Percentiles rank a stretch among this genome's conserved stretches.
Conservation (phyloP, 2,329 filamentous ascomycete species). For the Trichoderma guizhouense region DNA sequence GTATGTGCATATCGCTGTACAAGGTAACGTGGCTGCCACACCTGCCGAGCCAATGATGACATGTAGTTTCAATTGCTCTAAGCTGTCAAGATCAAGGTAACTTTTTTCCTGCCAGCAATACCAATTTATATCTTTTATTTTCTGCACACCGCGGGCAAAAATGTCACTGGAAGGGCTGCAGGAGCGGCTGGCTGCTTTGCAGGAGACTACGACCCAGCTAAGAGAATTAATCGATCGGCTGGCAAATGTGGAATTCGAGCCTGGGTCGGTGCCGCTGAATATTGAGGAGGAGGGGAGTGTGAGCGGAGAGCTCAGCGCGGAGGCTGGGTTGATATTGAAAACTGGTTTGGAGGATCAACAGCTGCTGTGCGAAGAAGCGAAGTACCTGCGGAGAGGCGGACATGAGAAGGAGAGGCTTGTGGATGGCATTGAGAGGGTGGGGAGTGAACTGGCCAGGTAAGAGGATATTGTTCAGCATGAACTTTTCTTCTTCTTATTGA, state of each 20-base stretch:
- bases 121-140: background rate
- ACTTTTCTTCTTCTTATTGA: background rate
- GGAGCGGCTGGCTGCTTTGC: conserved; percentile 56
- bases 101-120: background rate
- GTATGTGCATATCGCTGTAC: conserved; percentile 19
- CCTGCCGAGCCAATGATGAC: conserved; percentile 9
- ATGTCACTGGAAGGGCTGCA: conserved; percentile 61
- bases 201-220: conserved; percentile 59
- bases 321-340: conserved; percentile 76
- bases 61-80: background rate
- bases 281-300: conserved; percentile 49
- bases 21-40: background rate
- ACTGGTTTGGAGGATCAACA: conserved; percentile 82
- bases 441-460: conserved; percentile 69
- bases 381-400: conserved; percentile 57
- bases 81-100: background rate
- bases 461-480: conserved; percentile 12
- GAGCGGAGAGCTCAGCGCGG: conserved; percentile 69
- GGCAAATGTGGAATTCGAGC: conserved; percentile 55
- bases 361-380: conserved; percentile 71
- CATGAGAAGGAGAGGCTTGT: conserved; percentile 63
- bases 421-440: conserved; percentile 63
- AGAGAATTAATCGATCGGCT: conserved; percentile 58
- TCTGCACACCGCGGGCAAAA: conserved; percentile 4
- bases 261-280: conserved; percentile 53